Conservation (phyloP, 2,329 filamentous ascomycete genomes). For the Calonectria pteridis region DNA sequence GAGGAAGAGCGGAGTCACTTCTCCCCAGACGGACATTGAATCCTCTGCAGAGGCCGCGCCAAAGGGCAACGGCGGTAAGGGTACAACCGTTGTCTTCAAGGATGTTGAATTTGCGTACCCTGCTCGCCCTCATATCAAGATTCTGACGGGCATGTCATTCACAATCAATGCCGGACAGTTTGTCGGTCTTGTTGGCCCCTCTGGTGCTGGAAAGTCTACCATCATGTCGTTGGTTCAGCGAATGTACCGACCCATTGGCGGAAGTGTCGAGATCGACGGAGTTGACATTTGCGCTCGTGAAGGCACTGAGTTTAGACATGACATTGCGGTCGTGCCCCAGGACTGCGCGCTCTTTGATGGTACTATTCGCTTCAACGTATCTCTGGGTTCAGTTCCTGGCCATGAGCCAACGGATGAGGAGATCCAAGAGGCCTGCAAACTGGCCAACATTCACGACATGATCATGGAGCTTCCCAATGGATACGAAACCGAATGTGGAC, state of each 20-base stretch:
- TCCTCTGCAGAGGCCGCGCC: conserved; percentile 47
- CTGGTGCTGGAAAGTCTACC: conserved; percentile 76
- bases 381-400: conserved; percentile 66
- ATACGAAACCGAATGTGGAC: conserved; percentile 76
- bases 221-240: conserved; percentile 68
- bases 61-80: conserved; percentile 43
- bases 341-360: conserved; percentile 70
- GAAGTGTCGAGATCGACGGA: conserved; percentile 59
- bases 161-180: conserved; percentile 71
- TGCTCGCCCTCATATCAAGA: conserved; percentile 67
- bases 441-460: conserved; percentile 79
- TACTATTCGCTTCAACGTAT: conserved; percentile 67
- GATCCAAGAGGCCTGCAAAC: conserved; percentile 74
- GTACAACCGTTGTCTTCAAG: conserved; percentile 65
- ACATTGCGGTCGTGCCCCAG: conserved; percentile 69
- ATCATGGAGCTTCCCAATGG: conserved; percentile 73
- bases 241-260: conserved; percentile 59
- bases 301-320: conserved; percentile 61
- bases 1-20: conserved; percentile 27
- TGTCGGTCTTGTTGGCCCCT: conserved; percentile 73
- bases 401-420: conserved; percentile 69
- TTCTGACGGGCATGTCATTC: conserved; percentile 69
- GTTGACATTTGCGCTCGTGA: conserved; percentile 58
- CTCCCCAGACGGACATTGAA: conserved; percentile 54
- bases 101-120: conserved; percentile 76